Base-by-base conservation (phyloP, 371 early-diverging fungal species). In the Scutellospora calospora region DNA sequence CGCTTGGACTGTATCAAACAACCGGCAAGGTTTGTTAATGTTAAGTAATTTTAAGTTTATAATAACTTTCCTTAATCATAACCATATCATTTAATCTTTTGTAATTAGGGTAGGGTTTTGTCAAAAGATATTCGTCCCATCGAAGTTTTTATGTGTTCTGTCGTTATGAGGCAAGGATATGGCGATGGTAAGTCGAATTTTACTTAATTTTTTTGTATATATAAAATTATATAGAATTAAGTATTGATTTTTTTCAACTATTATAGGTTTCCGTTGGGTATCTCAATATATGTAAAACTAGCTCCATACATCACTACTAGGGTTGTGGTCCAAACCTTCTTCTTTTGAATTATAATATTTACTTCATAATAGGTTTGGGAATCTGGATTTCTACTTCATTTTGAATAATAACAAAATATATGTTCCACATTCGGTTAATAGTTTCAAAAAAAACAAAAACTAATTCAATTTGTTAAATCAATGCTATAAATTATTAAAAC, bases 91-190 rank as follows among this genome's bases (percentile, higher is more conserved):
- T 45, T 12, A 45, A 45, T 45, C 45, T 12, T 22, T 49, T 8
- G 25, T 55, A 41, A 3, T 66, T 84, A 90, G 90, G 99, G 98
- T 84, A 97, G 97, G 87, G 94, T 95, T 65, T 90, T 92, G 76
- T 90, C 97, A 84, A 94, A 93, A 83, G 96, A 96, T 84, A 93
- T 97, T 82, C 91, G 99, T 78, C 97, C 99, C 74, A 96, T 98
- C 81, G 99, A 98, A 89, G 93, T 98, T 35, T 98, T 97, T 85
- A 98, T 98, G 99, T 97, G 98, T 91, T 97, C 97, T 33, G 97
- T 98, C 41, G 97, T 97, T 51, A 95, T 96, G 96, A 91, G 95
- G 88, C 96, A 96, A 88, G 99, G 99, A 84, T 98, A 98, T 85
- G 98, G 98, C 65, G 99, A 98, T 82, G 98, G 97, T 88, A 86